Percentiles rank a stretch among this genome's conserved stretches.
phyloP scores from a whole-genome alignment of 2,329 filamentous ascomycete species.

The Achaetomium macrosporum region DNA sequence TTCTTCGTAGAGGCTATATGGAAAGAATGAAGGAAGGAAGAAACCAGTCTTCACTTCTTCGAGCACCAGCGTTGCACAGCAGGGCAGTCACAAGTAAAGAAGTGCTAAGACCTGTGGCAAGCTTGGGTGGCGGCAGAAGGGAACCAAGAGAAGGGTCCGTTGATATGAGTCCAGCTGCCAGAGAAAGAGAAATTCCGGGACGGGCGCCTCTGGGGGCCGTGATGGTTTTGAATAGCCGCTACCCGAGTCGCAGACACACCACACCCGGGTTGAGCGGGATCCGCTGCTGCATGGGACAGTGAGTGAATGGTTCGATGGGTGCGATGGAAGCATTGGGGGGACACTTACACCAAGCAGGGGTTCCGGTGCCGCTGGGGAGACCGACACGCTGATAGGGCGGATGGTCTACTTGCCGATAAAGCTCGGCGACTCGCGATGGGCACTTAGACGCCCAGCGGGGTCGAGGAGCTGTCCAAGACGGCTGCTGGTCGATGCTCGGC shows the following conservation, averaged over 20 bases:
- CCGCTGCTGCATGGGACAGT: slow-evolving; percentile 34
- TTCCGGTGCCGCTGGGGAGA: slow-evolving; percentile 25
- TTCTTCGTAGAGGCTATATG: slow-evolving; percentile 25
- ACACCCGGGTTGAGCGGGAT: slow-evolving; percentile 28
- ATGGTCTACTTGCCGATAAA: slow-evolving; percentile 32
- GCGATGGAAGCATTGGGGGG: slow-evolving; percentile 30
- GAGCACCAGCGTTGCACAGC: slow-evolving; percentile 15
- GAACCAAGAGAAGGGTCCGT: slow-evolving; percentile 31
- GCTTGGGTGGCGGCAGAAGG: slow-evolving; percentile 28
- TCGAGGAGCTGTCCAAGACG: slow-evolving; percentile 32
- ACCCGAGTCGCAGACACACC: slow-evolving; percentile 27
- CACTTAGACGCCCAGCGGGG: slow-evolving; percentile 41
- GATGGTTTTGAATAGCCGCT: slow-evolving; percentile 49
- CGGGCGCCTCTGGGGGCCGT: slow-evolving; percentile 35
- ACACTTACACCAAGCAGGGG: slow-evolving; percentile 36
- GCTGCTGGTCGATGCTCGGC: slow-evolving; percentile 18
- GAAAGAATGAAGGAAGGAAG: slow-evolving; percentile 27
- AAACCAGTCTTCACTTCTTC: slow-evolving; percentile 32
- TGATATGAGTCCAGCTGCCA: slow-evolving; percentile 52
- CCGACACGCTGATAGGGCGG: slow-evolving; percentile 40
- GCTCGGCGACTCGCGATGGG: slow-evolving; percentile 34
- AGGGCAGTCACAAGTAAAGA: slow-evolving; percentile 12
- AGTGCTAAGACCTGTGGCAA: slow-evolving; percentile 14
- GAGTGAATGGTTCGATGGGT: slow-evolving; percentile 33
- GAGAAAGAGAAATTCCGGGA: slow-evolving; percentile 35